Evolutionary conservation across 805 yeast species (phyloP), one percentile per base, ranked within the genome.

Genomic region (Candida boidinii): DNA sequence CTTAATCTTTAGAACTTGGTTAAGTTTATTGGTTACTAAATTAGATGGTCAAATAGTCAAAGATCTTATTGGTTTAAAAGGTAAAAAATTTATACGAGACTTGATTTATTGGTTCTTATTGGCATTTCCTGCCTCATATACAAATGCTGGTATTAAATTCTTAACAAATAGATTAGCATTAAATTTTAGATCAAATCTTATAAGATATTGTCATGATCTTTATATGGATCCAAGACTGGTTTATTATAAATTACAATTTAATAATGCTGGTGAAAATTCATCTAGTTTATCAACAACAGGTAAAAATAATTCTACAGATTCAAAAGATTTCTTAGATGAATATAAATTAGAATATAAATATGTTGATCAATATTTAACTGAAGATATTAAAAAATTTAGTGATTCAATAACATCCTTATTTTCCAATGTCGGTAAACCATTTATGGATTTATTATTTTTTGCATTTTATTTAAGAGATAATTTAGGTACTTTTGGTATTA

Each of bases 101-200:
- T 64, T 88, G 54, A 69, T 75, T 8, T 81, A 82, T 54, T 88
- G 96, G 96, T 73, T 88, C 37, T 58, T 83, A 38, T 77, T 88
- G 50, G 96, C 96, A 1, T 75, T 88, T 40, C 97, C 97, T 2
- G 94, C 96, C 1, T 78, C 92, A 3, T 88, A 85, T 54, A 82
- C 95, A 21, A 88, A 88, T 56, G 81, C 95, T 30, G 87, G 90
- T 37, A 88, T 88, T 51, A 83, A 81, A 51, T 84, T 72, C 48
- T 60, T 88, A 44, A 83, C 87, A 34, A 73, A 79, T 48, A 70
- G 84, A 45, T 61, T 88, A 37, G 76, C 94, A 10, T 66, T 86
- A 34, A 84, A 83, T 46, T 88, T 88, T 63, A 74, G 96, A 64
- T 79, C 92, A 2, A 79, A 79, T 42, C 64, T 88, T 45, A 75